Evolutionary conservation across 2,329 filamentous ascomycete species (phyloP), one percentile per base, ranked within the genome.

Genomic region (Cytospora schulzeri): DNA sequence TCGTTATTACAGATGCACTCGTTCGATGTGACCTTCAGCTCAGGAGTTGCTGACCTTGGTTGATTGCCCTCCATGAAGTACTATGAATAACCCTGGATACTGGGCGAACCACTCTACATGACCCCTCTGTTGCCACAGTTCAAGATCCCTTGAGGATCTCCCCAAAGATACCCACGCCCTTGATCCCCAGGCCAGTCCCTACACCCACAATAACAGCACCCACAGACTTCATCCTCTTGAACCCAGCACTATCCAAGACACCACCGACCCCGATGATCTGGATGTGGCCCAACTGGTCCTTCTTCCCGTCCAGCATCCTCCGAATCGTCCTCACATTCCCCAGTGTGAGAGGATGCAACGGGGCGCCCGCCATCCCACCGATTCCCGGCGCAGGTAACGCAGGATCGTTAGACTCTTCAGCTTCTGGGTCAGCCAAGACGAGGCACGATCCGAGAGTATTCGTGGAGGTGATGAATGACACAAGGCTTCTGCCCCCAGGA

Each of bases 321-420:
- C 87, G 76, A n/a, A 94, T 80, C 1, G 85, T 88, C n/a, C 79
- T 80, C 35, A 93, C 91, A 70, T 93, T 94, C 0, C 91, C 91
- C 33, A 94, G 75, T 0, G 90, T 88, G 0, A 94, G 77, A 0
- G 90, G 87, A 75, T 93, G 91, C 52, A 94, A 76, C 22, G 89
- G 83, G 14, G 88, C 82, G 0, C 91, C 91, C 0, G 89, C 91
- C 76, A 93, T 80, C 0, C 91, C 91, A 0, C 91, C 91, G 3
- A 91, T 79, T 0, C 89, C 88, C 0, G 73, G 76, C 3, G 78
- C 81, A 0, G 83, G 84, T 2, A 87, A 84, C 9, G 78, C 78
- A 2, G 88, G 74, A 3, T 77, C 76, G 0, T 78, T 73, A 48
- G 66, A 62, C 19, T 45, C 65, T 24, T 50, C 33, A 29, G 59